Evolutionary conservation across 2,329 filamentous ascomycete genomes (phyloP), one percentile per base, ranked within the genome.

Genomic region (Aureobasidium subglaciale): DNA sequence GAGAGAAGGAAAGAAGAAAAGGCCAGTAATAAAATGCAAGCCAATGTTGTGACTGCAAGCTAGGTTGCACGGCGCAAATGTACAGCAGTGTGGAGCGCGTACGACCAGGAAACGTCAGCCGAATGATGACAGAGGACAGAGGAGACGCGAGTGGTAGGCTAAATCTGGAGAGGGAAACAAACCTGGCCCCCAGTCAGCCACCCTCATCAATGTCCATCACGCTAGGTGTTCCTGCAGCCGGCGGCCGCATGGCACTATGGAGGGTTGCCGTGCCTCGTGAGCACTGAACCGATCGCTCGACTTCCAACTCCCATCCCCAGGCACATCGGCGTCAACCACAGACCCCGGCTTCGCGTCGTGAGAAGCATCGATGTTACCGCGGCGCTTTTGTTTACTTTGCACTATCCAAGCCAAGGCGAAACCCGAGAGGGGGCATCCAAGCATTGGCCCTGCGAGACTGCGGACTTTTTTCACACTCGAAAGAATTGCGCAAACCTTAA

Each of bases 191-290:
- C 29, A 18, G 37, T 42, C 49, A 53, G 49, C 49, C 49, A 53
- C 49, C 37, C 49, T 53, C 49, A 53, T 53, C 49, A 53, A 53
- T 53, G 38, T 20, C 49, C 20, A 42, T 53, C 49, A 37, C 49
- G 49, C 35, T 53, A 53, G 20, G 27, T 53, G 49, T 53, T 53
- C 49, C 49, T 53, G 49, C 49, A 53, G 49, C 49, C 49, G 27
- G 22, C 49, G 49, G 37, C 49, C 49, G 48, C 35, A 53, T 53
- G 49, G 49, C 38, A 32, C 49, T 53, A 38, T 38, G 34, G 24
- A 16, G 34, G 16, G 11, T 29, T 53, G 16, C 49, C 49, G 49
- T 42, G 49, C 37, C 49, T 53, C 49, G 35, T 37, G 37, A 42
- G 38, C 49, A 34, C 18, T 42, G 27, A 25, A 16, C 37, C 38